Conservation (phyloP, 805 yeast genomes). For the Cyberlindnera maclurae region DNA sequence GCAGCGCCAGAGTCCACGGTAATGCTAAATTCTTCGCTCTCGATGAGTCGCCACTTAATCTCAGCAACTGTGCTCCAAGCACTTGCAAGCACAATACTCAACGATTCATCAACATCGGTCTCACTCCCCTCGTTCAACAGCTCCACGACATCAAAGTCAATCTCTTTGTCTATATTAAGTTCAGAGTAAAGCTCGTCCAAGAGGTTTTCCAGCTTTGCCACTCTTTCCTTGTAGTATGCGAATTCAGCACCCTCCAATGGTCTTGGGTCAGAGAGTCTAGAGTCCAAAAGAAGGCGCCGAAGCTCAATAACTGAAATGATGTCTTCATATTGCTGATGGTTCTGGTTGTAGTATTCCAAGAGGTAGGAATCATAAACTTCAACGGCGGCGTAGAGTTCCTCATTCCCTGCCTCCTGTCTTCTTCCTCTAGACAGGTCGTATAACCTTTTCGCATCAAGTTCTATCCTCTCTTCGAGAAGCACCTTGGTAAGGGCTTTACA, state of each 20-base stretch:
- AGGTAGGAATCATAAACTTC: slow-evolving; percentile 36
- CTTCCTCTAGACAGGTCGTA: no score
- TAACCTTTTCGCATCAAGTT: not conserved
- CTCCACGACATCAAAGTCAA: slow-evolving; percentile 2
- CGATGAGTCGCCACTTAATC: slow-evolving; percentile 8
- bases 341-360: slow-evolving; percentile 29
- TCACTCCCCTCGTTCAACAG: slow-evolving; percentile 1
- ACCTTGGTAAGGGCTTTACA: slow-evolving; percentile 30
- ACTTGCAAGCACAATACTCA: slow-evolving; percentile 3
- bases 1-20: slow-evolving; percentile 2
- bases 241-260: slow-evolving; percentile 6
- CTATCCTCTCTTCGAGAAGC: slow-evolving; percentile 15
- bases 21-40: slow-evolving; percentile 6
- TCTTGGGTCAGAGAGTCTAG: not conserved
- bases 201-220: slow-evolving; percentile 7
- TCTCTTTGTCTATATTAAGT: slow-evolving; percentile 4
- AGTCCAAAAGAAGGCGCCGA: slow-evolving; percentile 7
- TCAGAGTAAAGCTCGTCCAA: slow-evolving; percentile 9
- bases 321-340: slow-evolving; percentile 30
- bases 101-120: not conserved
- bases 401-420: not conserved
- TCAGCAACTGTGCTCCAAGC: slow-evolving; percentile 16
- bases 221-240: slow-evolving; percentile 6
- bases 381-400: slow-evolving; percentile 28
- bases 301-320: slow-evolving; percentile 24